A percentile compares a stretch with the other conserved stretches of the same genome.
These are phyloP conservation scores for Diospyros lotus DNA, from an alignment of 148 eudicot genomes.

Conservation along the genomic window DNA sequence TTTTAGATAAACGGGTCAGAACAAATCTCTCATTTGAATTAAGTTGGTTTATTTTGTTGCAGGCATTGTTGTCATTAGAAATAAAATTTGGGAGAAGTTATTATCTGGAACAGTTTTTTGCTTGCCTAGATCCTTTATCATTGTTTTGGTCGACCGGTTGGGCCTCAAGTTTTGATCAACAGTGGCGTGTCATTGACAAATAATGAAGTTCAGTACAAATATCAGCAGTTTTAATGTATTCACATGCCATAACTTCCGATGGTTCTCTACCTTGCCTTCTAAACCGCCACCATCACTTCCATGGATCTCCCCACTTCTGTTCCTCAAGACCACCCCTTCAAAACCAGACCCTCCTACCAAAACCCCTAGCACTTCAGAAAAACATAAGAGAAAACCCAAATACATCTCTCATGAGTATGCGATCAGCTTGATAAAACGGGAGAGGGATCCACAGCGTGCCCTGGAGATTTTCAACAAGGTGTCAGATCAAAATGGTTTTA, in stretches of 20 bases:
- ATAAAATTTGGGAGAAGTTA: too few species aligned
- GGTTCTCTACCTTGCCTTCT: constrained; percentile 22
- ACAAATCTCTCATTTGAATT: too few species aligned
- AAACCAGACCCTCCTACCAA: constrained; percentile 37
- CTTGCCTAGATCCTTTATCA: not conserved
- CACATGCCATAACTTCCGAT: constrained; percentile 8
- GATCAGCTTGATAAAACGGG: constrained; percentile 56
- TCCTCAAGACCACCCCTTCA: constrained; percentile 18
- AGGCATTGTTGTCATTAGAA: too few species aligned
- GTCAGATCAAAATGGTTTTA: constrained; percentile 71
- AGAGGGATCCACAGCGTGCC: constrained; percentile 71
- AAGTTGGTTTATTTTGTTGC: too few species aligned
- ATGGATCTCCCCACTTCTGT: constrained; percentile 55
- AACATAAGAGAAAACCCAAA: constrained; percentile 33
- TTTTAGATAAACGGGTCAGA: too few species aligned
- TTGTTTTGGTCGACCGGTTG: not conserved
- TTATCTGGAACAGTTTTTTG: too few species aligned
- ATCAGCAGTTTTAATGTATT: constrained; percentile 12
- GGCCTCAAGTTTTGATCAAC: not conserved
- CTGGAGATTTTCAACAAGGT: constrained; percentile 73
- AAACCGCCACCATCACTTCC: constrained; percentile 31
- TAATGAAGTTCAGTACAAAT: constrained; percentile 15
- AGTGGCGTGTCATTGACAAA: not conserved
- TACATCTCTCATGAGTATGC: constrained; percentile 61
- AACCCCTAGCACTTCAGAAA: not conserved